These are phyloP conservation scores for Pythium brachiatum DNA, from an alignment of 352 stramenopile genomes.

Conservation along the genomic window DNA sequence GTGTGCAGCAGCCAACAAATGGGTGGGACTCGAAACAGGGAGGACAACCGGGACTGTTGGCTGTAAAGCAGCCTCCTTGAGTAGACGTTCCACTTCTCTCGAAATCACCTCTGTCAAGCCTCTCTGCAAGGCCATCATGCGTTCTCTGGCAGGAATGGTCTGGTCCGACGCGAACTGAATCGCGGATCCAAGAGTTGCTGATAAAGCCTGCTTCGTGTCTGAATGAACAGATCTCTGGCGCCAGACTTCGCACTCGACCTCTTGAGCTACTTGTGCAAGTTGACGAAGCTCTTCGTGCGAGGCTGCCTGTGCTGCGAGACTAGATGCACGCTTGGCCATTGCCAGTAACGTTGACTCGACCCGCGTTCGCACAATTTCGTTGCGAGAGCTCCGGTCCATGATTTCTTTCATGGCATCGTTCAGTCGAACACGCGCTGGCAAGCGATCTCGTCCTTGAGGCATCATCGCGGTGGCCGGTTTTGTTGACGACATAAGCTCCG, in stretches of 20 bases:
- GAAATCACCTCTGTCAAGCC: conserved; percentile 7
- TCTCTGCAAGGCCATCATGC: conserved; percentile 1
- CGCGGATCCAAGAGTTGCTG: not conserved
- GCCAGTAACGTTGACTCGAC: not conserved
- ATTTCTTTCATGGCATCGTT: not conserved
- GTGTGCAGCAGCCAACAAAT: not conserved
- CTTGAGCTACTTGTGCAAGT: conserved; percentile 1
- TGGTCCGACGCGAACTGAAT: not conserved
- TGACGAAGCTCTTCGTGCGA: conserved; percentile 5
- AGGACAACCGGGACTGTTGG: not conserved
- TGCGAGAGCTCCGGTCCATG: not conserved
- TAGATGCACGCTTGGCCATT: not conserved
- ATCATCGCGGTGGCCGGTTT: too few relatives aligned
- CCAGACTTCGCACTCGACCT: conserved; percentile 8
- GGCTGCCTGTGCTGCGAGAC: not conserved
- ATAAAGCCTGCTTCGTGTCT: conserved; percentile 5
- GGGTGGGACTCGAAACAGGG: not conserved
- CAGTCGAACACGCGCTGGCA: not conserved
- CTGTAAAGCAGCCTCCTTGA: not conserved
- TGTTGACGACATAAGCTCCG: too few relatives aligned
- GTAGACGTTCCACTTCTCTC: not conserved
- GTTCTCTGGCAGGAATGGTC: not conserved
- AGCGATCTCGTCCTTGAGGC: not conserved
- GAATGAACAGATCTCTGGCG: not conserved
- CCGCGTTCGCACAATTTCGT: not conserved